A percentile compares a stretch with the other conserved stretches of the same genome.
These are phyloP conservation scores for Phyllosticta citriasiana DNA, from an alignment of 2,329 filamentous ascomycete genomes.

Conservation along the genomic window DNA sequence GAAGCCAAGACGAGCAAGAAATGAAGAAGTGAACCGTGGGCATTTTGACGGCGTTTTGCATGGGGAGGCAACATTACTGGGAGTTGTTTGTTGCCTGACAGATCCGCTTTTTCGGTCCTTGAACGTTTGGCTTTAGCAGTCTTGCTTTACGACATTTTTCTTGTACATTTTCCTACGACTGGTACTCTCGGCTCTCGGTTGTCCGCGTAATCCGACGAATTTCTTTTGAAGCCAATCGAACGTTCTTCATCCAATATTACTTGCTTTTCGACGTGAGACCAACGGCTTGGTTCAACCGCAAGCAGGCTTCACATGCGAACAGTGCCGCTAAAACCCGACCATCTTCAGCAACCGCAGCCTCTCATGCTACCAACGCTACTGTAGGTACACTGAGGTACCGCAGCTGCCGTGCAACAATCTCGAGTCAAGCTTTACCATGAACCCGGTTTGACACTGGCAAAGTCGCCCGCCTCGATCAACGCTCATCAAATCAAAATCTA, in stretches of 20 bases:
- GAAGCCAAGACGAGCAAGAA: not conserved
- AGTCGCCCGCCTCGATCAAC: not conserved
- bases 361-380: no score
- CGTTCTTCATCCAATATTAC: no score
- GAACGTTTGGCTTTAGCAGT: not conserved
- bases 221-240: not conserved
- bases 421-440: not conserved
- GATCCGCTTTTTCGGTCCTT: not conserved
- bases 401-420: not conserved
- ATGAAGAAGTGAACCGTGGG: not conserved
- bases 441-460: not conserved
- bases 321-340: no score
- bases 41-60: conserved; percentile 2
- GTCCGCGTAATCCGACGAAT: not conserved
- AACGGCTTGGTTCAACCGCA: no score
- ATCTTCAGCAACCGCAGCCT: no score
- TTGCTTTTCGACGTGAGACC: no score
- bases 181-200: not conserved
- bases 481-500: not conserved
- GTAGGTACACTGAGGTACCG: not conserved
- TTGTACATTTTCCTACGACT: not conserved
- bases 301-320: no score
- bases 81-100: not conserved
- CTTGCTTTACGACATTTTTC: not conserved
- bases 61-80: not conserved